Percentiles rank a stretch among this genome's conserved stretches.
These are phyloP conservation scores for Trametes elegans DNA, from an alignment of 768 basidiomycete species.

Conservation along the genomic window DNA sequence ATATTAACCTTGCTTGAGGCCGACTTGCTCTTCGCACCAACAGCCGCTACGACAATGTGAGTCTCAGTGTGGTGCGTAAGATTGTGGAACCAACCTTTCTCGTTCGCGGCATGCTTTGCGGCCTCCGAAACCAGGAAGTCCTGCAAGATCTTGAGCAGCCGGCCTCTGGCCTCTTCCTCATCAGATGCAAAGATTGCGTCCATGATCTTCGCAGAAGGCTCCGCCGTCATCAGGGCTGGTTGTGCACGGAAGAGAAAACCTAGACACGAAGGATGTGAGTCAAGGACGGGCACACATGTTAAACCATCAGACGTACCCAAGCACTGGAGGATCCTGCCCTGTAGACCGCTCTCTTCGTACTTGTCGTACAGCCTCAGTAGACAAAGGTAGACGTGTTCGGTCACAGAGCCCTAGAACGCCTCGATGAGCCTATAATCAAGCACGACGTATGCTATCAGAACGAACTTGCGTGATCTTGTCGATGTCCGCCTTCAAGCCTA, in stretches of 20 bases:
- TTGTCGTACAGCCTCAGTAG: slow-evolving; percentile 74
- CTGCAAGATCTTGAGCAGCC: slow-evolving; percentile 84
- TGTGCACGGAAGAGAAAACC: slow-evolving; percentile 92
- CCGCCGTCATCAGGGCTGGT: slow-evolving; percentile 85
- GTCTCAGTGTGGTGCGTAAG: neutral
- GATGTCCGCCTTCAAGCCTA: slow-evolving; percentile 57
- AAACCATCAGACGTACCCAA: slow-evolving; percentile 53
- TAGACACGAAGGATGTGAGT: neutral
- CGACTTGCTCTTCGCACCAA: slow-evolving; percentile 41
- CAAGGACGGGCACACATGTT: neutral
- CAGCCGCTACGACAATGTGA: neutral
- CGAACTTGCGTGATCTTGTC: slow-evolving; percentile 55
- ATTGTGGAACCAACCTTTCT: slow-evolving; percentile 50
- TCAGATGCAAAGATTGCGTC: slow-evolving; percentile 79
- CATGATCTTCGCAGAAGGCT: slow-evolving; percentile 80
- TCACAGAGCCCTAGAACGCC: slow-evolving; percentile 71
- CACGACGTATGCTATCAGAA: too few species aligned
- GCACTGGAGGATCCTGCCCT: slow-evolving; percentile 78
- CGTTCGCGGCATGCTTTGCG: slow-evolving; percentile 67
- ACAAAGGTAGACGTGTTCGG: slow-evolving; percentile 77
- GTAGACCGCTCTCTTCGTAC: slow-evolving; percentile 53
- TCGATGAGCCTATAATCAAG: too few species aligned
- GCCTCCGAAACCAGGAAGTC: slow-evolving; percentile 88
- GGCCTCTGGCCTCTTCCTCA: slow-evolving; percentile 69
- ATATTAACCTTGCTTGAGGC: slow-evolving; percentile 66